Evolutionary conservation across 2,329 filamentous ascomycete species (phyloP).

Genomic region (Periconia macrospinosa): DNA sequence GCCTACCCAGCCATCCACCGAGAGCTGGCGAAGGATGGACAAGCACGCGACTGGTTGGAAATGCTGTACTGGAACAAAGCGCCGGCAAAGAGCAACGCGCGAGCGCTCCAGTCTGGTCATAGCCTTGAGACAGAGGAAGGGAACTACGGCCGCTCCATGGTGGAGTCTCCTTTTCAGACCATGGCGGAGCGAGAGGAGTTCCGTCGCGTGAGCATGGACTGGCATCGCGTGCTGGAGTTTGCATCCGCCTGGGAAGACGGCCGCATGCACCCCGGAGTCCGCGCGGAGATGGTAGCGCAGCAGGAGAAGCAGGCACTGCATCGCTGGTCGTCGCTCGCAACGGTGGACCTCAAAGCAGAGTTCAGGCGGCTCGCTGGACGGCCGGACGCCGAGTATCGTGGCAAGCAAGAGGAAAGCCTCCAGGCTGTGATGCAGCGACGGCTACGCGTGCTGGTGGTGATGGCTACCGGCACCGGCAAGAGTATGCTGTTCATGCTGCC

Average conservation of each 20-base stretch:
- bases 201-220: not conserved
- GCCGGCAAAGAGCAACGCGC: not conserved
- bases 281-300: not conserved
- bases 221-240: too few relatives aligned
- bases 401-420: constrained; percentile 13
- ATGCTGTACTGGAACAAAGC: not conserved
- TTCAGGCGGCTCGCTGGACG: constrained; percentile 3
- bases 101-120: not conserved
- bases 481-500: constrained; percentile 21
- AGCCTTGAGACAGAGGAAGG: not conserved
- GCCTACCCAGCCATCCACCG: constrained; percentile 1
- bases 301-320: constrained; percentile 2
- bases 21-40: not conserved
- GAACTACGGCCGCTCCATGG: not conserved
- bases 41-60: not conserved
- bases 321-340: constrained; percentile 3
- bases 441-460: not conserved
- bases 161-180: constrained; percentile 1
- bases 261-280: too few relatives aligned
- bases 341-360: constrained; percentile 2
- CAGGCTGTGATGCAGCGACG: constrained; percentile 8
- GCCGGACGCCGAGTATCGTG: constrained; percentile 6
- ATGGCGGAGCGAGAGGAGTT: not conserved
- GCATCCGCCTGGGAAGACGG: too few relatives aligned
- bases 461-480: constrained; percentile 16